Conservation (phyloP, 805 yeast genomes). For the Scheffersomyces lignosus region DNA sequence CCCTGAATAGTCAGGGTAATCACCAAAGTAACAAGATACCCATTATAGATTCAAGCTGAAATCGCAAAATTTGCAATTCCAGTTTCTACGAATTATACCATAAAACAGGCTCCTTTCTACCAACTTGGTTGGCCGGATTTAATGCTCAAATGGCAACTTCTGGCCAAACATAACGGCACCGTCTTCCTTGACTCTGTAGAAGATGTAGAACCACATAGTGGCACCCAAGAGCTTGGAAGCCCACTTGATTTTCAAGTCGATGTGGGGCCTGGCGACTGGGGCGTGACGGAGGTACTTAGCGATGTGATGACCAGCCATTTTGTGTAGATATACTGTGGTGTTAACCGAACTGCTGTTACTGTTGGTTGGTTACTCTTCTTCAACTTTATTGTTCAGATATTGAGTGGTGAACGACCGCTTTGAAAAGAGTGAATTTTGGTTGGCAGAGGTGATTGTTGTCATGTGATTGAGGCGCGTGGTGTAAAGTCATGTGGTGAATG, state of each 20-base stretch:
- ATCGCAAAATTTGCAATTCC: no score
- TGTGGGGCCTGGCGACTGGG: slow-evolving; percentile 65
- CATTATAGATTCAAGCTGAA: no score
- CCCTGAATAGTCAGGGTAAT: no score
- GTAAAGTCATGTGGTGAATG: no score
- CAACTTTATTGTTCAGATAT: no score
- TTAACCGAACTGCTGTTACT: no score
- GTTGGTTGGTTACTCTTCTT: no score
- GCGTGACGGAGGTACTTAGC: slow-evolving; percentile 54
- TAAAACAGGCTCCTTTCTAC: no score
- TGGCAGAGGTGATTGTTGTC: slow-evolving; percentile 2
- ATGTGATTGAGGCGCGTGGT: slow-evolving; percentile 1
- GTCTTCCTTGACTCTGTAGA: slow-evolving; percentile 77
- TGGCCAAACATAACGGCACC: slow-evolving; percentile 58
- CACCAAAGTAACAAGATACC: no score
- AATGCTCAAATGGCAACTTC: slow-evolving; percentile 40
- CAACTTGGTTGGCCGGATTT: no score
- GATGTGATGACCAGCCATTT: slow-evolving; percentile 45
- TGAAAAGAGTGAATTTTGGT: slow-evolving; percentile 6
- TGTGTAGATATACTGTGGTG: slow-evolving; percentile 6
- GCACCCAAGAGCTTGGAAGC: slow-evolving; percentile 75
- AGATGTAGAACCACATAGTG: slow-evolving; percentile 85
- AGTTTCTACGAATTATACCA: no score
- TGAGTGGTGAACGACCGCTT: no score
- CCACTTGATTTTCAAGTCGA: slow-evolving; percentile 55